Percentiles rank a stretch among this genome's conserved stretches.
Evolutionary conservation across 768 basidiomycete species (phyloP).

Genomic region (Russula sp.): DNA sequence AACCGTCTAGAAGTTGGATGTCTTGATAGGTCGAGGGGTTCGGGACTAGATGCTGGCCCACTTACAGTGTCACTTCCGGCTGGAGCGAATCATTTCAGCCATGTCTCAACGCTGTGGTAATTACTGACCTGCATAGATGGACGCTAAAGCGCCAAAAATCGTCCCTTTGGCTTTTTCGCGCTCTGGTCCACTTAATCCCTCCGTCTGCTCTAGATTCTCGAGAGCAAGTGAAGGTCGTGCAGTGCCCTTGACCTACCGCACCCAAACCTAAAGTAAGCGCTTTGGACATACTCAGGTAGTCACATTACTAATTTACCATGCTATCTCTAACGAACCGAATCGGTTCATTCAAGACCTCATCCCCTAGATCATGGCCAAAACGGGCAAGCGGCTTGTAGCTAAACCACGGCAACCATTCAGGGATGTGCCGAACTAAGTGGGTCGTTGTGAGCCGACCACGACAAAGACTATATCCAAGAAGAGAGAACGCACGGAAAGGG

Average conservation of each 20-base stretch:
- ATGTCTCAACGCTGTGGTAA: neutral
- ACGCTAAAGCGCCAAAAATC: neutral
- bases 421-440: neutral
- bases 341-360: neutral
- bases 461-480: too few species aligned
- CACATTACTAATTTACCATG: neutral
- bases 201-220: neutral
- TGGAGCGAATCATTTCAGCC: neutral
- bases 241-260: neutral
- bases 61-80: slow-evolving; percentile 1
- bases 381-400: slow-evolving; percentile 7
- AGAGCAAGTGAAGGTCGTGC: neutral
- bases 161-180: neutral
- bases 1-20: neutral
- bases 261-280: too few species aligned
- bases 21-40: too few species aligned
- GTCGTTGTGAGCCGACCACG: neutral
- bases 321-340: neutral
- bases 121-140: neutral
- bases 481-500: neutral
- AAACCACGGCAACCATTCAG: neutral
- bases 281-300: neutral
- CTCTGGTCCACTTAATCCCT: neutral
- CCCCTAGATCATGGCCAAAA: neutral
- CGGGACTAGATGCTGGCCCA: neutral